Evolutionary conservation across 1,139 yeast species (phyloP), one percentile per base, ranked within the genome.

Genomic region (Pichia sp.): DNA sequence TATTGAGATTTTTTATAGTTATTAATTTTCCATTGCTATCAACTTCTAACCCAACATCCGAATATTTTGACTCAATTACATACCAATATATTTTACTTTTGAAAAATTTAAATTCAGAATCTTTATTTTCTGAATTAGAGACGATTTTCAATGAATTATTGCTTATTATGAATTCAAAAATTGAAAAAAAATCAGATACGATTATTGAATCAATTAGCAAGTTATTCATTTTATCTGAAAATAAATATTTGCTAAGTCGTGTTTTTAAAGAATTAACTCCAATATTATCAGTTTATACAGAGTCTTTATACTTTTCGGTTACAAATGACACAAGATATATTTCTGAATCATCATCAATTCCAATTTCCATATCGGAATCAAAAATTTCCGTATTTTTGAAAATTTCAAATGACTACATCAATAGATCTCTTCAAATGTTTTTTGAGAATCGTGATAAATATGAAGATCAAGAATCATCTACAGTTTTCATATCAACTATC

Each of bases 71-170:
- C 27, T 59, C 64, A 2, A 36, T 55, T 7, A 54, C 50, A 25
- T 54, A 46, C 45, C 57, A 53, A 18, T 57, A 47, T 31, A 34
- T 48, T 5, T 5, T 28, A 5, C 49, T 66, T 9, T 55, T 66
- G n/a, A 46, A 52, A 29, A 34, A 42, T 3, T 32, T 66, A 6
- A 46, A 56, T 1, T 39, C 41, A 2, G 55, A 58, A 2, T 43
- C 58, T 2, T n/a, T 58, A 3, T 51, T 55, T 25, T 38, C 58
- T 3, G 45, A 53, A 7, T 7, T 58, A 0, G 59, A 58, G 34
- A 58, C 57, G 31, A 38, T 58, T 0, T 38, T 60, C 2, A 46
- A 59, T 10, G 65, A 60, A 39, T 34, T 62, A 3, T 35, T 32
- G 0, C 48, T 58, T 18, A 59, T 55, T 29, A 39, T 64, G 3